These are phyloP conservation scores for Pleoardoris graminearum DNA, from an alignment of 2,329 filamentous ascomycete species.

Conservation along the genomic window DNA sequence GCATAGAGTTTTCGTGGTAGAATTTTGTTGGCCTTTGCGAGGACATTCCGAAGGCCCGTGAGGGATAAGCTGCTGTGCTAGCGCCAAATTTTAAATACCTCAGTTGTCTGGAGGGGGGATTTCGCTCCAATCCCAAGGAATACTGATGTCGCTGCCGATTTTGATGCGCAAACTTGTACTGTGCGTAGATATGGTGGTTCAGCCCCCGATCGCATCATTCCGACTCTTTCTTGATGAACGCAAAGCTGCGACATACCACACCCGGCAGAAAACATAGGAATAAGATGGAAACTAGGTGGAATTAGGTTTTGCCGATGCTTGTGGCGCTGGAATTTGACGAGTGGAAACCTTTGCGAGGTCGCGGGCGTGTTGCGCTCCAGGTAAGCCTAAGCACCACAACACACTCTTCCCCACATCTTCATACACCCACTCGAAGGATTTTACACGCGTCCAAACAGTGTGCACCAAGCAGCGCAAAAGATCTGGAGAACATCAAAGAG, in stretches of 20 bases:
- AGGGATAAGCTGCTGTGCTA: neutral
- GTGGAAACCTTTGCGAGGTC: neutral
- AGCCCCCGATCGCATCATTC: neutral
- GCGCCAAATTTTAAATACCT: neutral
- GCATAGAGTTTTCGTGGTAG: neutral
- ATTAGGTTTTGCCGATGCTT: neutral
- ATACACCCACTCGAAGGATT: neutral
- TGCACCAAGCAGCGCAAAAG: neutral
- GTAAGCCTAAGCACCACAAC: neutral
- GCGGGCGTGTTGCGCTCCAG: slow-evolving; percentile 2
- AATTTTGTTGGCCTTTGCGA: neutral
- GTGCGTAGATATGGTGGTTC: neutral
- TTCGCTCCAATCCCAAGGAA: neutral
- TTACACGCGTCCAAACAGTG: neutral
- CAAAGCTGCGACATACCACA: neutral
- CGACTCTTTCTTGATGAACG: neutral
- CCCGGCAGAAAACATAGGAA: neutral
- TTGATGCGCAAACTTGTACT: neutral
- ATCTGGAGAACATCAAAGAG: neutral
- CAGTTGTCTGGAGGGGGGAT: neutral
- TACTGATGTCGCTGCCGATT: neutral
- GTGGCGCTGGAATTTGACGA: neutral
- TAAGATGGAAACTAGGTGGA: neutral
- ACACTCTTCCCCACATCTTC: neutral
- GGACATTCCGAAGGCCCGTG: neutral